Evolutionary conservation across 805 yeast species (phyloP).

Genomic region (Phaffomyces antillensis): DNA sequence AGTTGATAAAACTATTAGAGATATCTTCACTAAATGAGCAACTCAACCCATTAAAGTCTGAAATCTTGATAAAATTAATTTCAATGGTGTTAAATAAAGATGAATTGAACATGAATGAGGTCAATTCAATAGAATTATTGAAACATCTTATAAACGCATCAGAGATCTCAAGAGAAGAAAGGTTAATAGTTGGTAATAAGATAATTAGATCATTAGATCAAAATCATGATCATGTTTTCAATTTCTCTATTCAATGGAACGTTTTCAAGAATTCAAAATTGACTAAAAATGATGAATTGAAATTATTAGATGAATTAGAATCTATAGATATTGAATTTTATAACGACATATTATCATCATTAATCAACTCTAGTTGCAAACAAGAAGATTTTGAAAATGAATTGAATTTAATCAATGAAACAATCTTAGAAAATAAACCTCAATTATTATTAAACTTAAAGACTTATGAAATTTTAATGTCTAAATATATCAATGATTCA

Average conservation of each 20-base stretch:
- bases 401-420: background rate
- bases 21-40: too few species aligned
- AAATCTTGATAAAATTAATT: too few species aligned
- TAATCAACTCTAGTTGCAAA: background rate
- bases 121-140: too few species aligned
- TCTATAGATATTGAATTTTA: background rate
- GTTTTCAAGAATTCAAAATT: slow-evolving; percentile 1
- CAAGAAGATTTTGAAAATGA: background rate
- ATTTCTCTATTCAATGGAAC: slow-evolving; percentile 3
- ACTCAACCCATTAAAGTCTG: too few species aligned
- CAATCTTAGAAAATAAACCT: background rate
- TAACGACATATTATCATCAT: background rate
- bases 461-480: slow-evolving; percentile 9
- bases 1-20: too few species aligned
- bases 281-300: background rate
- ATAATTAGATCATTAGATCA: background rate
- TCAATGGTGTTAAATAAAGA: too few species aligned
- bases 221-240: background rate
- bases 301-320: background rate
- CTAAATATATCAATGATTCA: slow-evolving; percentile 5
- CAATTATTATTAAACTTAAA: slow-evolving; percentile 2
- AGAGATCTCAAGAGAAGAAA: background rate
- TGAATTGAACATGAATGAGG: too few species aligned
- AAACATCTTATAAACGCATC: too few species aligned
- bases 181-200: background rate